A percentile compares a stretch with the other conserved stretches of the same genome.
phyloP scores from a whole-genome alignment of 2,329 filamentous ascomycete genomes.

The Mycosphaerella sp. region DNA sequence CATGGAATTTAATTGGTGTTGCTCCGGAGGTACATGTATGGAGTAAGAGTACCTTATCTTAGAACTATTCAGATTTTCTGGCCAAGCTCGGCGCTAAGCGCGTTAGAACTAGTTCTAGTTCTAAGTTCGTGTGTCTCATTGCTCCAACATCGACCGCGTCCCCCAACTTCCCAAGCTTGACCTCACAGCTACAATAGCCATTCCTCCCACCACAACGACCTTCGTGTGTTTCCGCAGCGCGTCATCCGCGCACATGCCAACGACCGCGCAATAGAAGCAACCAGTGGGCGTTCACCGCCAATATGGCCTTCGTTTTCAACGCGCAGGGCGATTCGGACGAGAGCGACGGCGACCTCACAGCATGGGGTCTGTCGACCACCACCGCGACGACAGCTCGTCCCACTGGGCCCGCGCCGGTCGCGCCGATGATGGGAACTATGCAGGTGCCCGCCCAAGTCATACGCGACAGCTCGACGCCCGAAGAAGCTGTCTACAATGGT shows the following conservation, averaged over 20 bases:
- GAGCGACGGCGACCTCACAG: slow-evolving; percentile 23
- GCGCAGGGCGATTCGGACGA: slow-evolving; percentile 26
- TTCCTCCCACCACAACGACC: neutral
- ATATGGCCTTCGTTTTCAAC: slow-evolving; percentile 28
- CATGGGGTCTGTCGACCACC: slow-evolving; percentile 22
- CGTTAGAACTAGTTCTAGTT: too few species aligned
- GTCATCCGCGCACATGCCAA: neutral
- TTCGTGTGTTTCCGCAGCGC: neutral
- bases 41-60: too few species aligned
- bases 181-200: neutral
- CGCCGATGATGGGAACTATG: slow-evolving; percentile 18
- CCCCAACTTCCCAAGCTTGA: neutral
- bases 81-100: neutral
- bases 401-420: slow-evolving; percentile 17
- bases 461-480: slow-evolving; percentile 13
- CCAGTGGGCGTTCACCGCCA: slow-evolving; percentile 1
- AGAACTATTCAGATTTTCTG: neutral
- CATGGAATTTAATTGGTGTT: slow-evolving; percentile 2
- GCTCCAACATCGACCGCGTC: too few species aligned
- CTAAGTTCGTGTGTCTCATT: too few species aligned
- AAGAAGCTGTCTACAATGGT: neutral
- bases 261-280: slow-evolving; percentile 1
- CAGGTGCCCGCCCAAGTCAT: slow-evolving; percentile 6
- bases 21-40: too few species aligned
- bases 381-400: slow-evolving; percentile 7